Conservation (phyloP, 305 asterid species). For the Galium porrigens region DNA sequence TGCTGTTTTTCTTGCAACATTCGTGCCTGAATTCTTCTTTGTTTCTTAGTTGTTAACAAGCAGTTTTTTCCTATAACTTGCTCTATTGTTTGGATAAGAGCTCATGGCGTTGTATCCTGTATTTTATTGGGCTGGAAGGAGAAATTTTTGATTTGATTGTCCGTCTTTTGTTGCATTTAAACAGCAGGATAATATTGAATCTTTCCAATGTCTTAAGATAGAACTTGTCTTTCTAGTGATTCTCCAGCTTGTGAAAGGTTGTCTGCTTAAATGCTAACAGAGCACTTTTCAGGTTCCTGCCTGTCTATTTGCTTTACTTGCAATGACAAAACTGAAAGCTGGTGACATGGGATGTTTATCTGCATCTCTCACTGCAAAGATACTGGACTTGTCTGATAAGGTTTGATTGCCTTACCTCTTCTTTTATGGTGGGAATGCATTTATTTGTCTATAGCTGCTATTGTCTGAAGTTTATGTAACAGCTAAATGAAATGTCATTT, state of each 20-base stretch:
- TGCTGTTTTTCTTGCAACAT: background rate
- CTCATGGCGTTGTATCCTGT: too few species aligned
- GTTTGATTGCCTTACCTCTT: constrained; percentile 23
- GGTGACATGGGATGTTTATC: constrained; percentile 71
- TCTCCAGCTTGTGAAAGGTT: background rate
- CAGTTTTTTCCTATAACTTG: background rate
- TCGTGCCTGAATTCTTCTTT: background rate
- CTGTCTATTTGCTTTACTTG: constrained; percentile 49
- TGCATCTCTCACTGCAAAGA: constrained; percentile 46
- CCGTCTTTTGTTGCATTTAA: background rate
- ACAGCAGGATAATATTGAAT: background rate
- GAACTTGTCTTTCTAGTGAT: background rate
- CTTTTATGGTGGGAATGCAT: constrained; percentile 1
- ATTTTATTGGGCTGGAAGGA: background rate
- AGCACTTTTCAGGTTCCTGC: constrained; percentile 49
- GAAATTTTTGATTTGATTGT: background rate
- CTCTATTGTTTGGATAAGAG: background rate
- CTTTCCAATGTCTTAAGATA: background rate
- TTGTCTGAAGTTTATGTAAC: background rate
- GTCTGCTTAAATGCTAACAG: constrained; percentile 14
- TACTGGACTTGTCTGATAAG: constrained; percentile 45
- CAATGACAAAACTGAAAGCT: constrained; percentile 47
- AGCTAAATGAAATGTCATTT: background rate
- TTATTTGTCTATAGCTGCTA: background rate
- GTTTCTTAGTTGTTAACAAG: background rate